Evolutionary conservation across 352 stramenopile species (phyloP).

Genomic region (Pythium monospermum): DNA sequence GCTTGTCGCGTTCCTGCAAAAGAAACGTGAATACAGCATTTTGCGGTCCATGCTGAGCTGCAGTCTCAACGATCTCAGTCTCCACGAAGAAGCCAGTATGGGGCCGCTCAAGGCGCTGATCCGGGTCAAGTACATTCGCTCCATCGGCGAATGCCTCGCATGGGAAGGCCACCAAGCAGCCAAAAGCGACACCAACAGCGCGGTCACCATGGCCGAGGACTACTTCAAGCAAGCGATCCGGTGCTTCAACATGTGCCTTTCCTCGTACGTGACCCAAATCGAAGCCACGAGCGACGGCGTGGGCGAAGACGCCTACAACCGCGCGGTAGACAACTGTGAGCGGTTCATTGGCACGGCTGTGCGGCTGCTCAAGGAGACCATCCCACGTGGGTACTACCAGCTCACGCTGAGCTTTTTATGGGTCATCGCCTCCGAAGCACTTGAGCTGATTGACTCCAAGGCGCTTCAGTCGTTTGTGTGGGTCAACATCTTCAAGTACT

Average conservation of each 20-base stretch:
- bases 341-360: slow-evolving; percentile 65
- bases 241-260: slow-evolving; percentile 70
- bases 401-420: slow-evolving; percentile 62
- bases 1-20: slow-evolving; percentile 55
- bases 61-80: slow-evolving; percentile 53
- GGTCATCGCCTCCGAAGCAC: slow-evolving; percentile 52
- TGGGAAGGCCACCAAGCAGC: slow-evolving; percentile 49
- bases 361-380: slow-evolving; percentile 58
- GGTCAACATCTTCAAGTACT: slow-evolving; percentile 83
- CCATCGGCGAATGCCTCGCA: slow-evolving; percentile 62
- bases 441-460: slow-evolving; percentile 30
- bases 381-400: slow-evolving; percentile 48
- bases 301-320: slow-evolving; percentile 16
- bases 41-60: slow-evolving; percentile 63
- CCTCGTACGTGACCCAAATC: slow-evolving; percentile 43
- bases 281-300: slow-evolving; percentile 12
- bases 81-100: slow-evolving; percentile 23
- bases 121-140: slow-evolving; percentile 41
- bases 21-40: slow-evolving; percentile 62
- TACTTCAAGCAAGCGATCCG: slow-evolving; percentile 70
- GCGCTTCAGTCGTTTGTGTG: slow-evolving; percentile 68
- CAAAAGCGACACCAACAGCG: slow-evolving; percentile 31
- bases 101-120: slow-evolving; percentile 23
- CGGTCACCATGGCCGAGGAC: too few species aligned
- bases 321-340: slow-evolving; percentile 22